Percentiles rank a stretch among this genome's conserved stretches.
phyloP scores from a whole-genome alignment of 768 basidiomycete species.

The Boletus tomentosulus region DNA sequence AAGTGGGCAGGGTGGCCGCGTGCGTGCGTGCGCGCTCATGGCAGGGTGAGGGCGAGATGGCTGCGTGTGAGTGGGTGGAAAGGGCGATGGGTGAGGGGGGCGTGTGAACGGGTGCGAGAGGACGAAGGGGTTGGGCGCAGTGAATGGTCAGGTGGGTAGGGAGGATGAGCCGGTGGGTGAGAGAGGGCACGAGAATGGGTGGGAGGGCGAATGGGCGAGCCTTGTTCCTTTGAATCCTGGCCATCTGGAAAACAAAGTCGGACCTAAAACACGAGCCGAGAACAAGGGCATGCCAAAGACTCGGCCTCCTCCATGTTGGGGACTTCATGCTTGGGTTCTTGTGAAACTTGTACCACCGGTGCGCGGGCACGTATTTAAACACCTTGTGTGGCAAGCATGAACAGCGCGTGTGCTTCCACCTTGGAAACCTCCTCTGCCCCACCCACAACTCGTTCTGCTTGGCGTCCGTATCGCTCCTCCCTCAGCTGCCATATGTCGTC shows the following conservation, averaged over 20 bases:
- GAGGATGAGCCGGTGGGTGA: too few relatives aligned
- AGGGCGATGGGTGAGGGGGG: too few relatives aligned
- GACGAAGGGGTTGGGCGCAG: too few relatives aligned
- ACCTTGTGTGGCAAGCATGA: conserved; percentile 79
- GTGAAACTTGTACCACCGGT: conserved; percentile 92
- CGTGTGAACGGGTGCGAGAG: too few relatives aligned
- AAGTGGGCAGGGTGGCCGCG: too few relatives aligned
- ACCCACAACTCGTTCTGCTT: conserved; percentile 71
- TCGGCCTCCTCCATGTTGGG: conserved; percentile 65
- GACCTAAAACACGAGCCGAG: conserved; percentile 16
- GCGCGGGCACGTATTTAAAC: conserved; percentile 85
- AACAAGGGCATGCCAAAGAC: conserved; percentile 48
- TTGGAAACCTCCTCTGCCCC: conserved; percentile 71
- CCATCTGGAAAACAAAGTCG: conserved; percentile 18
- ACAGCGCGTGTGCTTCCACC: conserved; percentile 71
- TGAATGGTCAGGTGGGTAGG: too few relatives aligned
- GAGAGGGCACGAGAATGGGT: too few relatives aligned
- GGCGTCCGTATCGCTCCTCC: conserved; percentile 80
- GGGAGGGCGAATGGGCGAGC: too few relatives aligned
- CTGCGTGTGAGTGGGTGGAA: too few relatives aligned
- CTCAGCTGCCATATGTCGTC: conserved; percentile 75
- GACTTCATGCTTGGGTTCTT: conserved; percentile 75
- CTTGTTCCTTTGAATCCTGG: conserved; percentile 62
- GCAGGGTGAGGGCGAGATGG: too few relatives aligned
- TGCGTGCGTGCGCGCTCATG: too few relatives aligned